Evolutionary conservation across 345 rosid species (phyloP), one percentile per base, ranked within the genome.

Genomic region (Lepidium aucheri): DNA sequence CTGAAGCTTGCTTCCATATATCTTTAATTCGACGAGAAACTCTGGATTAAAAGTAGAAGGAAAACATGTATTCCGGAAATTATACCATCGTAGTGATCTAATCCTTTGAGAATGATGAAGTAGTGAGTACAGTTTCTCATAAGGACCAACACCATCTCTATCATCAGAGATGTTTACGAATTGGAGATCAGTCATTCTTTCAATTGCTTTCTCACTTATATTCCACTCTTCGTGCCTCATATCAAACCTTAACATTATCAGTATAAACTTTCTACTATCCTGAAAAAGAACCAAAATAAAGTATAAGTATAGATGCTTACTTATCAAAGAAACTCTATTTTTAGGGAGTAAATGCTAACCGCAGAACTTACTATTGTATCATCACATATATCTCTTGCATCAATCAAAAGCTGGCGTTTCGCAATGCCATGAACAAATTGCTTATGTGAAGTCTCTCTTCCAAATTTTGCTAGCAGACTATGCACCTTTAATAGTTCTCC

Each of bases 401-500:
- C 8, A 60, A 57, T 55, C 30, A 77, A 34, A 15, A 76, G 30
- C 7, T 55, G 73, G 1, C 47, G 57, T 34, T 53, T 50, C 3
- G n/a, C 45, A 44, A 58, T 42, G 0, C 40, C 32, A 28, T 16
- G 4, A 16, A 34, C 3, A 1, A 30, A 60, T 55, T 71, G 67
- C 46, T 38, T 22, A 0, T 26, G 74, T 1, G 64, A 43, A 58
- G 60, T 46, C 9, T 51, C 52, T 53, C 53, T 4, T 9, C 74
- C 74, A 60, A 77, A 43, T 33, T 51, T 61, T 40, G 10, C 45
- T 7, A 71, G 51, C 56, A 63, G 32, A 58, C 58, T 50, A 63
- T 78, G 74, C 68, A 78, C 59, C 3, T 12, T 0, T 6, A 71
- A 4, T 0, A 1, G 1, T 16, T 1, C 22, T 20, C 2, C 22